Base-by-base conservation (phyloP, 305 asterid genomes). In the Solanum hybrid region DNA sequence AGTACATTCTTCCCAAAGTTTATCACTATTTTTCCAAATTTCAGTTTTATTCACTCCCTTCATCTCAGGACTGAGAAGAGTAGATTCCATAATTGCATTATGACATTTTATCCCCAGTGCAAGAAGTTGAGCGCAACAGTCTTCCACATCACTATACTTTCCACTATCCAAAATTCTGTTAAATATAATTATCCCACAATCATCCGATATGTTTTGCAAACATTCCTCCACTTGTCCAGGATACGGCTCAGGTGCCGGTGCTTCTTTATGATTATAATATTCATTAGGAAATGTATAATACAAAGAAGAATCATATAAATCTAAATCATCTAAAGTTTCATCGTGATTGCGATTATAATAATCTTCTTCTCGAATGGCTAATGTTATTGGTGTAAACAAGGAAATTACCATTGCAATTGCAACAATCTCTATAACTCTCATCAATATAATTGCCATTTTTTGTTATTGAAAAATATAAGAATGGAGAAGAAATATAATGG, bases 311-410 rank as follows among this genome's bases (percentile, higher is more conserved):
- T 61, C 26, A 8, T 61, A 61, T 61, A 22, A 61, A 61, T 20
- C 24, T 8, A 57, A 57, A 57, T 57, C 2, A 57, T 51, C 64
- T 14, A 51, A 51, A 51, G 6, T 51, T 51, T 22, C 26, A 20
- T 0, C 11, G 0, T 61, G 11, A 0, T 61, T 22, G 0, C 10
- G 26, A 8, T 61, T 61, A 61, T 61, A 61, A 61, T 20, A 61
- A 3, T 61, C 71, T 20, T 61, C 71, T 61, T 61, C 71, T 61
- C 5, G 11, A 61, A 61, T 20, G 71, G 71, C 71, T 61, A 61
- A 61, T 61, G 71, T 3, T 20, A 61, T 7, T 61, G 71, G 71
- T 61, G 71, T 61, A 1, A 57, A 57, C 69, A 57, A 57, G 69
- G 69, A 57, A 57, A 61, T 61, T 61, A 61, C 0, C 24, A 61